Conservation (phyloP, 2,329 filamentous ascomycete species). For the Cadophora sp. region DNA sequence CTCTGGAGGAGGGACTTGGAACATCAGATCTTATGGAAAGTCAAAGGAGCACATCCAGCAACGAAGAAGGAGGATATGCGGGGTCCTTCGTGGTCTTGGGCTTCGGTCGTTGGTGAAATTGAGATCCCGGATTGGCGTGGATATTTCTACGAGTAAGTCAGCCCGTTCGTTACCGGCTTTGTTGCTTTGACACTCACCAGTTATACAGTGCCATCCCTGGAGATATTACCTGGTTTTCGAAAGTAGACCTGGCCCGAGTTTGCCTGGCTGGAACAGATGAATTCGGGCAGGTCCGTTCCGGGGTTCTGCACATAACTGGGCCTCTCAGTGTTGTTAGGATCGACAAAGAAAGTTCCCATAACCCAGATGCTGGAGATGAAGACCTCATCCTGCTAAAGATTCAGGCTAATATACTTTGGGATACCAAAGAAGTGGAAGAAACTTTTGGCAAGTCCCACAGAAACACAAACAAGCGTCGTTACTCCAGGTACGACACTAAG, state of each 20-base stretch:
- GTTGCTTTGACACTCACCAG: not conserved
- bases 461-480: not conserved
- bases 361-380: not conserved
- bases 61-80: not conserved
- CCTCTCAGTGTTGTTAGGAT: not conserved
- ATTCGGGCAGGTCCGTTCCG: not conserved
- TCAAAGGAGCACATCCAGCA: not conserved
- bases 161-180: not conserved
- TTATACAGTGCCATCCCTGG: not conserved
- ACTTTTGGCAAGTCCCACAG: not conserved
- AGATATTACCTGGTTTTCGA: not conserved
- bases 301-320: not conserved
- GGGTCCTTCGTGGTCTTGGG: not conserved
- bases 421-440: not conserved
- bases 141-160: not conserved
- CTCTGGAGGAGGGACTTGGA: not conserved
- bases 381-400: not conserved
- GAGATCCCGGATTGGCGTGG: not conserved
- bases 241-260: not conserved
- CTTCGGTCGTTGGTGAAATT: not conserved
- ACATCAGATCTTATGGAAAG: not conserved
- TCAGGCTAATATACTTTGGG: not conserved
- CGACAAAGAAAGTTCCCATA: not conserved
- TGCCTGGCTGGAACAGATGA: not conserved
- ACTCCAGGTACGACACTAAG: not conserved